Evolutionary conservation across 2,329 filamentous ascomycete species (phyloP), one percentile per base, ranked within the genome.

Genomic region (Aspergillus neoniger): DNA sequence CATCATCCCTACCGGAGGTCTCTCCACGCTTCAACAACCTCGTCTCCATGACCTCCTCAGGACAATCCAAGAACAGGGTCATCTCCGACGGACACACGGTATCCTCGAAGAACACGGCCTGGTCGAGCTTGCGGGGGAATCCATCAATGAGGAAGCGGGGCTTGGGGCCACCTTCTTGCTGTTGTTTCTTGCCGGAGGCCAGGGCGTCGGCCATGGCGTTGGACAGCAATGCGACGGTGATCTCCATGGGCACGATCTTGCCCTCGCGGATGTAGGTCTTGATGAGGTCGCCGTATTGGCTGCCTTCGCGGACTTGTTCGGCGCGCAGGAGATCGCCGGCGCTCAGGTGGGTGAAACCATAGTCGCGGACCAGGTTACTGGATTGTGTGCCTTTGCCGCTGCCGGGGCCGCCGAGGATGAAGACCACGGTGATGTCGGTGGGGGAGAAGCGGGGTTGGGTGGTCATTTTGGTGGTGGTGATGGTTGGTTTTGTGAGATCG

Each of bases 351-450:
- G 87, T 90, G 86, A 98, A 98, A 75, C 89, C 88, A 77, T 96
- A 96, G 77, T 95, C 87, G 49, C 86, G 81, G 54, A 97, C 94
- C 36, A 99, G 88, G 66, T 91, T 91, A 67, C 87, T 86, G 82
- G 94, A 98, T 79, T 99, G 94, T 2, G 95, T 99, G 70, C 95
- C 95, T 78, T 99, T 99, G 71, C 95, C 95, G 65, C 93, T 91
- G 66, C 95, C 95, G 14, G 95, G 95, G 2, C 95, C 95, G 76
- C 94, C 94, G 63, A 99, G 92, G 64, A 98, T 92, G 82, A 96
- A 98, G 77, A 99, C 82, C 61, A 98, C 93, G n/a, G 92, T 95
- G 32, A 96, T 91, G 61, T 92, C 83, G 87, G 86, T 72, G 53
- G 89, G 80, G 60, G 86, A 88, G 84, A 96, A 97, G 72, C 90